phyloP scores from a whole-genome alignment of 306 rosid genomes.

The Morella rubra region DNA sequence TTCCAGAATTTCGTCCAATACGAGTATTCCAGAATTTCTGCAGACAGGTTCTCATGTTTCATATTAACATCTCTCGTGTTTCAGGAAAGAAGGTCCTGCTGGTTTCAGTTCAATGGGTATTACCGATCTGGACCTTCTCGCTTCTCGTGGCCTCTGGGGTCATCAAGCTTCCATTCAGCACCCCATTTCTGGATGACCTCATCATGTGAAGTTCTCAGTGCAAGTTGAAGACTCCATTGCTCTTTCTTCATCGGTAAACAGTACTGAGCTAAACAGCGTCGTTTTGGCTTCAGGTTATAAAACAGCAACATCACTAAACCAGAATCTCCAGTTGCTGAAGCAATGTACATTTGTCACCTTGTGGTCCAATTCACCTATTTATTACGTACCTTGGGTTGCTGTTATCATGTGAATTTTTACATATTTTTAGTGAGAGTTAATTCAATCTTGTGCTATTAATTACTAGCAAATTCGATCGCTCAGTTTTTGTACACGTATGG shows the following conservation, averaged over 20 bases:
- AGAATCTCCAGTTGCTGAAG: background rate
- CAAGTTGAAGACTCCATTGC: background rate
- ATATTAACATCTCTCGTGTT: background rate
- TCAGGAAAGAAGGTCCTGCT: constrained; percentile 65
- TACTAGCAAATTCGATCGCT: no score
- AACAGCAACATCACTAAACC: background rate
- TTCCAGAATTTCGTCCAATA: no score
- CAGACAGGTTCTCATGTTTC: background rate
- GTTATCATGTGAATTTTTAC: background rate
- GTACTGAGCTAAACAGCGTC: background rate
- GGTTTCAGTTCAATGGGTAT: constrained; percentile 55
- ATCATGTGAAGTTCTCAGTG: constrained; percentile 41
- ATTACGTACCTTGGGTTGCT: background rate
- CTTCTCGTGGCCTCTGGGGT: constrained; percentile 68
- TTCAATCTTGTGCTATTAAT: background rate
- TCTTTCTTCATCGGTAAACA: background rate
- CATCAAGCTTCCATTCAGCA: constrained; percentile 68
- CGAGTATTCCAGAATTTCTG: no score
- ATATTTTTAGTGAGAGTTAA: background rate
- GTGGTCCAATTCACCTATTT: background rate
- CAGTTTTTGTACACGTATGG: no score
- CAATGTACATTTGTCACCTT: background rate
- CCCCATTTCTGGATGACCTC: constrained; percentile 62
- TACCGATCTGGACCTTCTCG: constrained; percentile 69
- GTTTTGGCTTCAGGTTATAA: background rate